These are phyloP conservation scores for Yarrowia divulgata DNA, from an alignment of 805 yeast genomes.

Conservation along the genomic window DNA sequence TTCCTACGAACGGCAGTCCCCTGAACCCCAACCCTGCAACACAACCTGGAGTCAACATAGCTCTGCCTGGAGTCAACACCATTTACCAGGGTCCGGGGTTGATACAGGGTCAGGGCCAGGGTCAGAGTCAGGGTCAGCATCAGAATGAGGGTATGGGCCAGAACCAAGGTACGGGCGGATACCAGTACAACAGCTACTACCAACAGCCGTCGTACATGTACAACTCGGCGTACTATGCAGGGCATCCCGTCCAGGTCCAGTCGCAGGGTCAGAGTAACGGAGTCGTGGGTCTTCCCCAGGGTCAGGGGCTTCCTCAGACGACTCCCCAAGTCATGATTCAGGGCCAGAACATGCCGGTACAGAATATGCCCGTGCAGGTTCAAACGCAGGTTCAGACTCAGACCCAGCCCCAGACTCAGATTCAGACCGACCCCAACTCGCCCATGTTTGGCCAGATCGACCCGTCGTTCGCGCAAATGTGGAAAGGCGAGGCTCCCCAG, in stretches of 20 bases:
- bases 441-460: constrained; percentile 31
- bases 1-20: background rate
- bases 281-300: background rate
- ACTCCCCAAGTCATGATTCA: background rate
- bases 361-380: background rate
- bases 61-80: constrained; percentile 8
- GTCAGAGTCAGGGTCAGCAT: background rate
- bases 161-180: background rate
- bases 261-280: background rate
- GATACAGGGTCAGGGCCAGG: background rate
- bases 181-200: constrained; percentile 25
- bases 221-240: constrained; percentile 29
- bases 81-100: constrained; percentile 11
- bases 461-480: constrained; percentile 37
- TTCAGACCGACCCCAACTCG: background rate
- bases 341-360: background rate
- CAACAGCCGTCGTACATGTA: constrained; percentile 31
- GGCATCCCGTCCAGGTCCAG: constrained; percentile 22
- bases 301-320: background rate
- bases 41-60: background rate
- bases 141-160: no score
- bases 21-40: constrained; percentile 1
- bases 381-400: background rate
- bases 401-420: background rate
- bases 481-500: constrained; percentile 26